Evolutionary conservation across 306 rosid genomes (phyloP).

Genomic region (Ormosia emarginata): DNA sequence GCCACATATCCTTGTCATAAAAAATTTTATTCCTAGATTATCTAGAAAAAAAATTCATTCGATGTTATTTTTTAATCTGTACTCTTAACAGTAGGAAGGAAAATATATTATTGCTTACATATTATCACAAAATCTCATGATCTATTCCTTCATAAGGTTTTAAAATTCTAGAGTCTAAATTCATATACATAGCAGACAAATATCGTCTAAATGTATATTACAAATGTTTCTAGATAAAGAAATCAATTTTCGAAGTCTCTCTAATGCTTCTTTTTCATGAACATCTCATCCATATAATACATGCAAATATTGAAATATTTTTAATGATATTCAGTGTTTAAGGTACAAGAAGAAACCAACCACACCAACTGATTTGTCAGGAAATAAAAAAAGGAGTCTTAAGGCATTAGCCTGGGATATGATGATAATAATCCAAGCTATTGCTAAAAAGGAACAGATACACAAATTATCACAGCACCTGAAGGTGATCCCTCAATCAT

Average conservation of each 20-base stretch:
- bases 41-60: too few species aligned
- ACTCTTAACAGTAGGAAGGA: too few species aligned
- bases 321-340: not conserved
- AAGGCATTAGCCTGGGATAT: not conserved
- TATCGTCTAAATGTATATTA: not conserved
- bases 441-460: not conserved
- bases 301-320: not conserved
- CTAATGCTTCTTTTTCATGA: too few species aligned
- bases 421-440: not conserved
- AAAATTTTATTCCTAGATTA: too few species aligned
- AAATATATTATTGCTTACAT: too few species aligned
- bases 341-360: not conserved
- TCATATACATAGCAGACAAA: not conserved
- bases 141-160: not conserved
- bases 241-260: too few species aligned
- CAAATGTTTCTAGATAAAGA: too few species aligned
- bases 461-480: conserved; percentile 1
- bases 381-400: not conserved
- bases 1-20: too few species aligned
- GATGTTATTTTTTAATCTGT: too few species aligned
- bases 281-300: too few species aligned
- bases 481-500: conserved; percentile 1
- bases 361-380: not conserved
- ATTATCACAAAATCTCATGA: too few species aligned
- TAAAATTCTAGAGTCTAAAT: not conserved